Evolutionary conservation across 352 stramenopile genomes (phyloP), one percentile per base, ranked within the genome.

Genomic region (Phytophthora sp.): DNA sequence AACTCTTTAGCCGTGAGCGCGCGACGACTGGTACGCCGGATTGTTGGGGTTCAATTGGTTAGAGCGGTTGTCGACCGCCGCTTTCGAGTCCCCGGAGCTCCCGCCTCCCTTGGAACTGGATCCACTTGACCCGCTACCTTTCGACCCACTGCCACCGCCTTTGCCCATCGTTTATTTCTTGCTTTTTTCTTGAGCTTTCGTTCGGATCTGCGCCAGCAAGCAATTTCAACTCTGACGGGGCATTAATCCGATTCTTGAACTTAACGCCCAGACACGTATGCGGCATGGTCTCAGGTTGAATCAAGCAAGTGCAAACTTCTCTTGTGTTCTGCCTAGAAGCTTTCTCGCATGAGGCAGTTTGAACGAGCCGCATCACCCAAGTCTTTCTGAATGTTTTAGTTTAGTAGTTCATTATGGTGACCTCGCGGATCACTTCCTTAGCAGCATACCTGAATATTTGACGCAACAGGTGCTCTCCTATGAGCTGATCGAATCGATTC

Each of bases 41-140:
- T 83, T 83, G 43, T 83, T 83, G 0, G 74, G 71, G 18, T 83
- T 83, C 7, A 80, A 30, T 27, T 83, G 74, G 31, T 78, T 80
- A 0, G 71, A 41, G 11, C 55, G 68, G 27, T 79, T 77, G 38
- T 79, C 68, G 2, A 32, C 44, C 1, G 68, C 49, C 6, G 72
- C 68, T 48, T 77, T 59, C 4, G 67, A 63, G 11, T 23, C n/a
- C 13, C 49, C 42, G 8, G 38, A 46, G 18, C 44, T 49, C 12
- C 31, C 48, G 1, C 48, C 23, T 37, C 48, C 56, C 18, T 59
- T 58, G 7, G 46, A 57, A 6, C 30, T 58, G 7, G 46, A 57
- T 10, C 30, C 41, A 30, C 32, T 38, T 15, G 45, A 43, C 1
- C 56, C 30, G 8, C 50, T 39, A n/a, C 58, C 50, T 20, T 67